Conservation (phyloP, 371 early-diverging fungal genomes). For the Fennellomyces sp. region DNA sequence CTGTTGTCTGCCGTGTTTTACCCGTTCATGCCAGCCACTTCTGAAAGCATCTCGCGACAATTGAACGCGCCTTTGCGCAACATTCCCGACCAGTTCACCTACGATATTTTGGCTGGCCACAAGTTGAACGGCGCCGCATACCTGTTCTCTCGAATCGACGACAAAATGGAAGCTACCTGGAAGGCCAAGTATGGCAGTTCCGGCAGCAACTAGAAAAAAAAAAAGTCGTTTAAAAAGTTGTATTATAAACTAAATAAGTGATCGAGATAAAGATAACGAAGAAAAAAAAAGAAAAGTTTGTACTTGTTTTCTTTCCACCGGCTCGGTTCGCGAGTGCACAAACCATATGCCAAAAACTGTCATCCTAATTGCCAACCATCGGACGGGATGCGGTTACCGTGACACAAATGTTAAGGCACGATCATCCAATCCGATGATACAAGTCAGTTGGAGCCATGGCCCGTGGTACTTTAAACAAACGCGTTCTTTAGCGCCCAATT, state of each 20-base stretch:
- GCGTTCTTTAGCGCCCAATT: too few species aligned
- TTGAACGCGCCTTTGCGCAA: slow-evolving; percentile 78
- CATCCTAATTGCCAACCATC: background rate
- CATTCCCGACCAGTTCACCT: slow-evolving; percentile 75
- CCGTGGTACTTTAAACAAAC: too few species aligned
- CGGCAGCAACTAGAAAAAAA: too few species aligned
- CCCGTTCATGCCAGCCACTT: slow-evolving; percentile 95
- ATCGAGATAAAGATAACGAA: too few species aligned
- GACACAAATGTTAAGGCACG: background rate
- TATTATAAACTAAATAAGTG: background rate
- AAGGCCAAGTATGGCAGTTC: slow-evolving; percentile 74
- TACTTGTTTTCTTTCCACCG: background rate
- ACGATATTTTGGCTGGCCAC: slow-evolving; percentile 82
- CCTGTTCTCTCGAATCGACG: slow-evolving; percentile 90
- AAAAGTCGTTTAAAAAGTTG: too few species aligned
- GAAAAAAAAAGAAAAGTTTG: too few species aligned
- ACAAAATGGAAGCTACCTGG: slow-evolving; percentile 72
- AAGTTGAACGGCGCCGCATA: slow-evolving; percentile 86
- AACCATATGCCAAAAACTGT: background rate
- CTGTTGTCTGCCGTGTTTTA: slow-evolving; percentile 85
- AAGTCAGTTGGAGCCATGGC: too few species aligned
- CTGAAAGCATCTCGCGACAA: slow-evolving; percentile 79
- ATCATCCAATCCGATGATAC: background rate
- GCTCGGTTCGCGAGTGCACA: background rate
- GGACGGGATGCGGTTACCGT: background rate